phyloP scores from a whole-genome alignment of 2,329 filamentous ascomycete species.

The Trichoderma breve region DNA sequence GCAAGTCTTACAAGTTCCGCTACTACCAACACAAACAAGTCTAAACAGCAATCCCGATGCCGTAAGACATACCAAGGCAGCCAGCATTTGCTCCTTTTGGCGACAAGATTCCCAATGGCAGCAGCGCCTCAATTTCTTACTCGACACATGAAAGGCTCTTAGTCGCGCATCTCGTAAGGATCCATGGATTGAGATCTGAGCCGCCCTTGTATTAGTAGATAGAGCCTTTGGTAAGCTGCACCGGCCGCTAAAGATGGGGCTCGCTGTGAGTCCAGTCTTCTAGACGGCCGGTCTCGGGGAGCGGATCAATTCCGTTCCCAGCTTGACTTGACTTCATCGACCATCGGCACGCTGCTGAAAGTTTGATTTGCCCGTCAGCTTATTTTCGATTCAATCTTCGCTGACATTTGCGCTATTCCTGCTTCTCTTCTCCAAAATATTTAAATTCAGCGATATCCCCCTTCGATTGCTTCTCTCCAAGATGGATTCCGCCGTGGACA shows the following conservation, averaged over 20 bases:
- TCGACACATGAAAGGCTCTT: not conserved
- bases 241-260: constrained; percentile 11
- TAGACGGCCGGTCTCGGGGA: constrained; percentile 16
- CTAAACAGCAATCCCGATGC: not conserved
- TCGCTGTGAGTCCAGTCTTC: not conserved
- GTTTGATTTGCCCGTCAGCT: not conserved
- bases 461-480: not conserved
- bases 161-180: not conserved
- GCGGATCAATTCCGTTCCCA: not conserved
- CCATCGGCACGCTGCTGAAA: not conserved
- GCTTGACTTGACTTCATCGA: not conserved
- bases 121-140: not conserved
- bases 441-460: not conserved
- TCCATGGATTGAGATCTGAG: not conserved
- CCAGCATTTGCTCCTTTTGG: not conserved
- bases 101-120: not conserved
- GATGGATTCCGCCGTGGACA: constrained; percentile 91
- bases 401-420: not conserved
- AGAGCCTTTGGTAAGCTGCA: not conserved
- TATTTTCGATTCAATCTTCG: not conserved
- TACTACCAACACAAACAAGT: not conserved
- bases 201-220: not conserved
- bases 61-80: not conserved
- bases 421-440: not conserved
- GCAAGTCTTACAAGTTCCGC: no score